phyloP scores from a whole-genome alignment of 352 stramenopile genomes.

The Globisporangium spiculum region DNA sequence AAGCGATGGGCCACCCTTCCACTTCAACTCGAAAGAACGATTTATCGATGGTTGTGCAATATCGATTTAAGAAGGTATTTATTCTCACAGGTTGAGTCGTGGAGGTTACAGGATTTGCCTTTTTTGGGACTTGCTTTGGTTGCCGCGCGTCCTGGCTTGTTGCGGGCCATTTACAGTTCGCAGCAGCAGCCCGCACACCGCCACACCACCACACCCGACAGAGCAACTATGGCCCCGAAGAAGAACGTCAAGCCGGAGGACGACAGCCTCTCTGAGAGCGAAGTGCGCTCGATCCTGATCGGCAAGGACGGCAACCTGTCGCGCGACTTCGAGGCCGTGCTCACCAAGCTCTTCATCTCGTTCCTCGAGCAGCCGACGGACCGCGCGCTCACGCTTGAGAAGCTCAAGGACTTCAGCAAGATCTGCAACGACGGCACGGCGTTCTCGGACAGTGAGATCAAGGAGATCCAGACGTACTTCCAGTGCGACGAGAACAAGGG shows the following conservation, averaged over 20 bases:
- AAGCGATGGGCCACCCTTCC: neutral
- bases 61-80: neutral
- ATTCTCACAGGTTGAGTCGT: neutral
- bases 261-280: constrained; percentile 70
- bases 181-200: neutral
- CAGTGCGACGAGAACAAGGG: constrained; percentile 90
- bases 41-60: neutral
- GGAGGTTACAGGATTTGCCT: constrained; percentile 11
- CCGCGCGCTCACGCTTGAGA: constrained; percentile 77
- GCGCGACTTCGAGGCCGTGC: constrained; percentile 82
- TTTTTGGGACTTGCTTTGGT: constrained; percentile 3
- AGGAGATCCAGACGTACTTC: constrained; percentile 91
- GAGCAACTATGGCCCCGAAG: constrained; percentile 47
- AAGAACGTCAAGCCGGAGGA: constrained; percentile 46
- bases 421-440: constrained; percentile 86
- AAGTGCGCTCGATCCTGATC: constrained; percentile 80
- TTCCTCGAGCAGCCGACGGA: constrained; percentile 79
- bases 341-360: constrained; percentile 84
- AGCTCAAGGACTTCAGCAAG: constrained; percentile 88
- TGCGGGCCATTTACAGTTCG: constrained; percentile 15
- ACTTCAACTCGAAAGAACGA: neutral
- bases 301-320: constrained; percentile 80
- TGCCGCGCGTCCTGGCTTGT: constrained; percentile 8
- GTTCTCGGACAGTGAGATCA: constrained; percentile 88
- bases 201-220: neutral